phyloP scores from a whole-genome alignment of 768 basidiomycete species.

The Steccherinum ochraceum region DNA sequence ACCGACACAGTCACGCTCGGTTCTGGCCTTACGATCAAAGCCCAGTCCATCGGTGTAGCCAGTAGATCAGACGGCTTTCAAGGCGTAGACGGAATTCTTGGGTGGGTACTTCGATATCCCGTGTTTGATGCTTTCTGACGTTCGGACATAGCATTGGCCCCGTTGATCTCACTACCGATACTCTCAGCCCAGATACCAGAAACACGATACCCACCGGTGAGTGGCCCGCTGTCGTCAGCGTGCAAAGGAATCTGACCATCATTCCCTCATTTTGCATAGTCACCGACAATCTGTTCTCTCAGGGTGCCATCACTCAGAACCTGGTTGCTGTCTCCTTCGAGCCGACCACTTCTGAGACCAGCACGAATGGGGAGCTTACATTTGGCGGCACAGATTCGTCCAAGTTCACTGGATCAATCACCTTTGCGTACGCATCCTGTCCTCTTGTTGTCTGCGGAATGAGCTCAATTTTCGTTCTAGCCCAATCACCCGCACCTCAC shows the following conservation, averaged over 20 bases:
- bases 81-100: conserved; percentile 59
- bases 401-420: conserved; percentile 28
- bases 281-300: conserved; percentile 31
- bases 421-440: conserved; percentile 18
- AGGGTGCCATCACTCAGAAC: conserved; percentile 20
- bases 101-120: conserved; percentile 33
- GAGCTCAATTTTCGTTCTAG: not conserved
- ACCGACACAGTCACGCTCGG: conserved; percentile 51
- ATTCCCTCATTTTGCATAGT: conserved; percentile 34
- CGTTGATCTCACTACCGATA: conserved; percentile 42
- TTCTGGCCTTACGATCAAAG: conserved; percentile 38
- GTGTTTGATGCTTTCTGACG: too few species aligned
- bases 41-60: conserved; percentile 65
- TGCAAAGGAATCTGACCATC: conserved; percentile 3
- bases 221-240: conserved; percentile 23
- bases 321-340: conserved; percentile 26
- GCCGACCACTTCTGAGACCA: conserved; percentile 19
- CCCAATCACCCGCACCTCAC: conserved; percentile 18
- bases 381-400: conserved; percentile 28
- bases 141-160: conserved; percentile 62
- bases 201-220: conserved; percentile 11
- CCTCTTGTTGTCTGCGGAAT: not conserved
- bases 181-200: conserved; percentile 11
- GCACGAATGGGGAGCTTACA: conserved; percentile 29
- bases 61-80: conserved; percentile 31